Evolutionary conservation across 352 stramenopile genomes (phyloP).

Genomic region (Phytophthora cactorum): DNA sequence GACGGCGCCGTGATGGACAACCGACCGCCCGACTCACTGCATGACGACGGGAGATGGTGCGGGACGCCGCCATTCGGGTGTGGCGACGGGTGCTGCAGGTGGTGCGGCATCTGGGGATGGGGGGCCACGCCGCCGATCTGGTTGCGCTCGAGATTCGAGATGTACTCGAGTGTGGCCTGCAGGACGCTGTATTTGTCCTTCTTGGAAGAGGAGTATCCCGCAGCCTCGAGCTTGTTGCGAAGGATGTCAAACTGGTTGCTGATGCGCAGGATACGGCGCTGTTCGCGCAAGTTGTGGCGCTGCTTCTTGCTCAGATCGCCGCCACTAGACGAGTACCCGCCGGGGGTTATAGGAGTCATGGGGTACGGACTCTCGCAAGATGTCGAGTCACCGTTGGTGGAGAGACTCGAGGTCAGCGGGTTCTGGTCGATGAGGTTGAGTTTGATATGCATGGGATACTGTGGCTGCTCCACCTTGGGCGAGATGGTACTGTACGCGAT

Average conservation of each 20-base stretch:
- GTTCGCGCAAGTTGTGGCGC: slow-evolving; percentile 83
- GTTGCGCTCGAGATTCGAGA: slow-evolving; percentile 74
- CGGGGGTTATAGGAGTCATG: slow-evolving; percentile 62
- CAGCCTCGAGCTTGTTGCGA: slow-evolving; percentile 73
- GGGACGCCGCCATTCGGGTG: slow-evolving; percentile 24
- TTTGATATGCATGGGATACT: slow-evolving; percentile 82
- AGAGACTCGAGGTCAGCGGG: slow-evolving; percentile 51
- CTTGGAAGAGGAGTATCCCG: slow-evolving; percentile 77
- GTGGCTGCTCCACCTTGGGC: slow-evolving; percentile 65
- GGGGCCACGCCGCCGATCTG: slow-evolving; percentile 36
- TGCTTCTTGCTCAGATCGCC: slow-evolving; percentile 85
- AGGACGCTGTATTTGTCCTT: slow-evolving; percentile 90
- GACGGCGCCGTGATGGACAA: slow-evolving; percentile 65
- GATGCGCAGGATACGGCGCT: slow-evolving; percentile 83
- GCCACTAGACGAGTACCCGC: slow-evolving; percentile 48
- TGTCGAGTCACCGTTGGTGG: slow-evolving; percentile 58
- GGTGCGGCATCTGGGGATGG: slow-evolving; percentile 28
- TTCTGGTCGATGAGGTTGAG: slow-evolving; percentile 84
- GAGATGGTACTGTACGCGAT: slow-evolving; percentile 87
- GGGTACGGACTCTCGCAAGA: slow-evolving; percentile 78
- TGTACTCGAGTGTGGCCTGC: slow-evolving; percentile 86
- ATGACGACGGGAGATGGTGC: slow-evolving; percentile 43
- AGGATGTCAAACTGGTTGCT: slow-evolving; percentile 88
- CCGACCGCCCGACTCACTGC: slow-evolving; percentile 29
- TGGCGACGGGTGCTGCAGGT: slow-evolving; percentile 35